A percentile compares a stretch with the other conserved stretches of the same genome.
These are phyloP conservation scores for Aspergillus sparsus DNA, from an alignment of 495 filamentous ascomycete genomes.

Conservation along the genomic window DNA sequence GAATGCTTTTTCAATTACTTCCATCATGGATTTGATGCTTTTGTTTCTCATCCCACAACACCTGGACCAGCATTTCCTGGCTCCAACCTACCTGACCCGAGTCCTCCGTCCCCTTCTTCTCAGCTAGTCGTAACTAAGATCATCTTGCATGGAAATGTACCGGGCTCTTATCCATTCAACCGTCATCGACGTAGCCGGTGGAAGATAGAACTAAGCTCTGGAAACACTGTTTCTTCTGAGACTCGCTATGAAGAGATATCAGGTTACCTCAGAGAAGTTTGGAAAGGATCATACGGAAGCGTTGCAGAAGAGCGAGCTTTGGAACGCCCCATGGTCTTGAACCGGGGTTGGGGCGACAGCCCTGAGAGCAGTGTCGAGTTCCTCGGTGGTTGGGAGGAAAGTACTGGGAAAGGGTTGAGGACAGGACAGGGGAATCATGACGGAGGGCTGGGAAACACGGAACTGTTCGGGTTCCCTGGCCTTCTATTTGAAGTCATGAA, in stretches of 20 bases:
- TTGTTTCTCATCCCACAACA: constrained; percentile 73
- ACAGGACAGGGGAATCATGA: constrained; percentile 51
- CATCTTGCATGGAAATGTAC: constrained; percentile 88
- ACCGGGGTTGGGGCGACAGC: constrained; percentile 87
- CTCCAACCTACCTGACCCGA: constrained; percentile 37
- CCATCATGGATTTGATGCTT: constrained; percentile 90
- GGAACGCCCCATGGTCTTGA: constrained; percentile 82
- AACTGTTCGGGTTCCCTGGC: constrained; percentile 91
- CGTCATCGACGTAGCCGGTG: constrained; percentile 87
- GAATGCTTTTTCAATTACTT: constrained; percentile 98
- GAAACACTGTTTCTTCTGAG: constrained; percentile 64
- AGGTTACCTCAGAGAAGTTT: constrained; percentile 64
- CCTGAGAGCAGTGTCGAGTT: constrained; percentile 89
- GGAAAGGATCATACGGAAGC: constrained; percentile 64
- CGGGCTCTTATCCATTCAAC: constrained; percentile 95
- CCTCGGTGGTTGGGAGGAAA: constrained; percentile 87
- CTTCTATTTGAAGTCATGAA: constrained; percentile 93
- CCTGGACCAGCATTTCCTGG: constrained; percentile 66
- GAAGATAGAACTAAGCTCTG: constrained; percentile 62
- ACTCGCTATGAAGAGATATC: constrained; percentile 72
- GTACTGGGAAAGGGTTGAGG: constrained; percentile 48
- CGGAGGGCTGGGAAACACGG: constrained; percentile 70
- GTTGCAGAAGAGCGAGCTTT: constrained; percentile 61
- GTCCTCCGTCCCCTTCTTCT: constrained; percentile 47
- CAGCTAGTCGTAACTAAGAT: constrained; percentile 84